Conservation (phyloP, 768 basidiomycete genomes). For the Trametes meyenii region DNA sequence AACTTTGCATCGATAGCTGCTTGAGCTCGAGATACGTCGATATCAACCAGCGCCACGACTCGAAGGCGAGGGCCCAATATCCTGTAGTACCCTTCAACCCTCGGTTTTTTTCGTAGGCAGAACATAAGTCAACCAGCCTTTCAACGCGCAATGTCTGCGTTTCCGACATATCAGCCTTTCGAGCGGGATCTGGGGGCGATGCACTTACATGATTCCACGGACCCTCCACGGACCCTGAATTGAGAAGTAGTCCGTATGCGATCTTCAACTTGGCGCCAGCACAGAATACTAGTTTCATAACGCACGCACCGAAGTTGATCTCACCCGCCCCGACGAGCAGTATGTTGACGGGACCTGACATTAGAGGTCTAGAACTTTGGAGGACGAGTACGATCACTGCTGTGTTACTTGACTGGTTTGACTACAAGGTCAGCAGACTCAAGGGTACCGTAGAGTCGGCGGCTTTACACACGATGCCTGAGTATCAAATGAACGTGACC, state of each 20-base stretch:
- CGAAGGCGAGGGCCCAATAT: conserved; percentile 51
- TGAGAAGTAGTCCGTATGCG: neutral
- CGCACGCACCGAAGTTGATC: conserved; percentile 49
- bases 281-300: neutral
- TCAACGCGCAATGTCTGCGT: conserved; percentile 6
- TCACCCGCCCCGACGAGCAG: conserved; percentile 54
- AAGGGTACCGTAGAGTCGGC: neutral
- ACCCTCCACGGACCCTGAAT: conserved; percentile 35
- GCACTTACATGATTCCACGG: conserved; percentile 38
- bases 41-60: conserved; percentile 51
- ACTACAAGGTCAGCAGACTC: neutral
- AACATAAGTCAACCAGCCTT: neutral
- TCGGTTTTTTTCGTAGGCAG: too few relatives aligned
- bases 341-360: conserved; percentile 38
- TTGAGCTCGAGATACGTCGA: conserved; percentile 40
- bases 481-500: too few relatives aligned
- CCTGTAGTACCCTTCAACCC: conserved; percentile 22
- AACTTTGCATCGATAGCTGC: conserved; percentile 45
- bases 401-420: neutral
- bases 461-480: neutral
- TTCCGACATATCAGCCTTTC: neutral
- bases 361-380: neutral
- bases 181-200: too few relatives aligned
- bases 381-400: neutral
- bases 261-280: neutral